Evolutionary conservation across 2,329 filamentous ascomycete genomes (phyloP), one percentile per base, ranked within the genome.

Genomic region (Alternaria alternata): DNA sequence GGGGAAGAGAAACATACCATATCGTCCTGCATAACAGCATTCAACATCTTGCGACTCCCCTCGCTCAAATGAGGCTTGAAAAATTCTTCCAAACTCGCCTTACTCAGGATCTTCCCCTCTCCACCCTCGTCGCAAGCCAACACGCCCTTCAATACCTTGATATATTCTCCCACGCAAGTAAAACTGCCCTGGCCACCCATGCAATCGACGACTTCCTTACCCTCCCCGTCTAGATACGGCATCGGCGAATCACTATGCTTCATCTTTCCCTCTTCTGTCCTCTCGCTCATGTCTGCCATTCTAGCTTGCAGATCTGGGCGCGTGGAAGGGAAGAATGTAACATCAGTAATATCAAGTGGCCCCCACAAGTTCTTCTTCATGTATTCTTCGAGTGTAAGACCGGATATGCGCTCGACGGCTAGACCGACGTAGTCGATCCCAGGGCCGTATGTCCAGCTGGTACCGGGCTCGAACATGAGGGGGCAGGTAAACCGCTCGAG

Each of bases 351-450:
- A 0, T 76, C 79, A 3, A 84, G 74, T 1, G 81, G 82, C 49
- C 78, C 69, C 72, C 81, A 79, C 11, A 85, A 78, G 57, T 82
- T 72, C 30, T 84, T 80, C 0, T 87, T 87, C 1, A 89, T 88
- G 62, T 90, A 86, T 61, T 87, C 86, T 1, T 89, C 72, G 4
- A 91, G 74, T 0, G 88, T 84, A 61, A 75, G 74, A 6, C 75
- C 71, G 26, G 68, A 81, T 76, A 82, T 44, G 5, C 69, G 70
- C 67, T 84, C 81, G 5, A 86, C 70, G 1, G 81, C 72, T 5
- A 80, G 59, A 3, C 82, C 83, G 0, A 81, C 83, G 78, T 82
- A 86, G 73, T 86, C 84, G 42, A 81, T 58, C 0, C 74, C 72
- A 4, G 76, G 67, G 5, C 85, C 83, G 59, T 87, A 87, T 30